Percentiles rank a stretch among this genome's conserved stretches.
phyloP scores from a whole-genome alignment of 2,329 filamentous ascomycete species.

The Aspergillus quadricinctus region DNA sequence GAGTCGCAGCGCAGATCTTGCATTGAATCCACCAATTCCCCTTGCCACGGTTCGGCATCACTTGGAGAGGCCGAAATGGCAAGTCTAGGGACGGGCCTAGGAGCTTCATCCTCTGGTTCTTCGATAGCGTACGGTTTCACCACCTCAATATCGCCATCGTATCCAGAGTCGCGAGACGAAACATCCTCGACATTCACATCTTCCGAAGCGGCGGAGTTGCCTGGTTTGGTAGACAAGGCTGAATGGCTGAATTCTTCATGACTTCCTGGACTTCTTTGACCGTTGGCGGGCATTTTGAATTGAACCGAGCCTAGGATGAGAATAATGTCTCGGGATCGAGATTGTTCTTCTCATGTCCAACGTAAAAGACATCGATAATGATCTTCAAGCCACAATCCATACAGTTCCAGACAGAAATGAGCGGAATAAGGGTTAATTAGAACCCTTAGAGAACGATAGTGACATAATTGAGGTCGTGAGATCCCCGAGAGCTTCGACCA shows the following conservation, averaged over 20 bases:
- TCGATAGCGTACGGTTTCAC: background rate
- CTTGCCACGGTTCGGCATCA: conserved; percentile 16
- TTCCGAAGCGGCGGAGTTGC: background rate
- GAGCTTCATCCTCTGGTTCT: background rate
- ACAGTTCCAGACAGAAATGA: background rate
- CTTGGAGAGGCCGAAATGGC: background rate
- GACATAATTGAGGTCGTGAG: background rate
- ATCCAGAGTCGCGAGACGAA: background rate
- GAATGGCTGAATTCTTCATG: background rate
- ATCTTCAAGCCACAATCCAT: background rate
- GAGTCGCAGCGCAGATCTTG: conserved; percentile 28
- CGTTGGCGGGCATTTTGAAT: background rate
- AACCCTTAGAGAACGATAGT: background rate
- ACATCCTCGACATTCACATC: background rate
- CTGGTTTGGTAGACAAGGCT: background rate
- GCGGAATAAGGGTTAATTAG: background rate
- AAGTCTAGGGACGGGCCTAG: background rate
- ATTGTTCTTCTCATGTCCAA: background rate
- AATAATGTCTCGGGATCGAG: background rate
- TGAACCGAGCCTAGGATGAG: background rate
- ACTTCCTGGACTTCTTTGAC: background rate
- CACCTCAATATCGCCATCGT: background rate
- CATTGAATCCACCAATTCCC: conserved; percentile 32
- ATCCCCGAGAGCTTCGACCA: background rate
- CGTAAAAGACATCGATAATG: background rate